These are phyloP conservation scores for Linnemannia zychae DNA, from an alignment of 192 early-diverging fungal species.

Conservation along the genomic window DNA sequence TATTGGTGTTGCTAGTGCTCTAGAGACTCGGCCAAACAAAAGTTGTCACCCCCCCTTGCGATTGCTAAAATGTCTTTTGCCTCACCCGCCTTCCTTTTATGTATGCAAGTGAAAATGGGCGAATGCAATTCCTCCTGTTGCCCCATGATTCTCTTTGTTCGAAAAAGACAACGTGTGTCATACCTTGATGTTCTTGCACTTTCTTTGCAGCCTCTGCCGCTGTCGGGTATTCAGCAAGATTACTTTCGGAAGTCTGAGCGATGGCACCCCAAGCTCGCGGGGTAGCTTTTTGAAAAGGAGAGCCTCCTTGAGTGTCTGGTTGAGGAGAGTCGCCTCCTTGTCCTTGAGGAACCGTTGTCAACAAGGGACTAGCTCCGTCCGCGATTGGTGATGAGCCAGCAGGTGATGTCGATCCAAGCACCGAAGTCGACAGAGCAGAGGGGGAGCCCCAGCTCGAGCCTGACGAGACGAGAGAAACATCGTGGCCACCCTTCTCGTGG, in stretches of 20 bases:
- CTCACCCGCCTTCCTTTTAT: not conserved
- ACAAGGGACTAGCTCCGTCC: conserved; percentile 4
- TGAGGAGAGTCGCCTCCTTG: conserved; percentile 37
- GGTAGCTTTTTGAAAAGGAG: conserved; percentile 32
- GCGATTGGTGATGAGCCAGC: conserved; percentile 15
- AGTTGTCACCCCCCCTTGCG: not conserved
- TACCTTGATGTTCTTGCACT: conserved; percentile 37
- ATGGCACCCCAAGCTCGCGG: conserved; percentile 44
- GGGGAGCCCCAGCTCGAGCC: conserved; percentile 50
- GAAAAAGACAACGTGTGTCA: not conserved
- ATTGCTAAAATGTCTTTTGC: not conserved
- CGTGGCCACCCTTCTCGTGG: conserved; percentile 34
- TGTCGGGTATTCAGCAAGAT: conserved; percentile 46
- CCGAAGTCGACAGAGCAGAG: conserved; percentile 15
- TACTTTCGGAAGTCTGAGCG: conserved; percentile 18
- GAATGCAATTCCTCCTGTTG: not conserved
- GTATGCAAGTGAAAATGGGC: not conserved
- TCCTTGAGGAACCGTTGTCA: conserved; percentile 3
- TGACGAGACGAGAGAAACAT: conserved; percentile 27
- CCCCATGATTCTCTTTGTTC: not conserved
- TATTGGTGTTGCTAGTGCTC: not conserved
- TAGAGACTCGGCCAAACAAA: not conserved
- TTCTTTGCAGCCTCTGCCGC: conserved; percentile 57
- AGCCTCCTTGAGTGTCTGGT: conserved; percentile 13
- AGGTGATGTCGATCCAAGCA: conserved; percentile 14